Percentiles rank a stretch among this genome's conserved stretches.
Evolutionary conservation across 768 basidiomycete genomes (phyloP).

Genomic region (Lactifluus volemus): DNA sequence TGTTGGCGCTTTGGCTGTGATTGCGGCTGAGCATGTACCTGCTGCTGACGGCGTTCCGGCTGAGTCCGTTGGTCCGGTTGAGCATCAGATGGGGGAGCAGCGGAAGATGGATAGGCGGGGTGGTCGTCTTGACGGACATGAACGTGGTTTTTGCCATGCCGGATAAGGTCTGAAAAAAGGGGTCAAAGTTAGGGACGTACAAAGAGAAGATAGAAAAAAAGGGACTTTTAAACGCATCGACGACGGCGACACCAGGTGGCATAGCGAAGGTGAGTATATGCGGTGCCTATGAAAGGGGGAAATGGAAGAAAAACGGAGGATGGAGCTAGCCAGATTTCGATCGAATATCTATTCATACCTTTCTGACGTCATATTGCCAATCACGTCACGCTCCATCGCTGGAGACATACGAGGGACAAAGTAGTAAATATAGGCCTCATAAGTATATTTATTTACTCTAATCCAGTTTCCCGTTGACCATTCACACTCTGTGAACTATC

Average conservation of each 20-base stretch:
- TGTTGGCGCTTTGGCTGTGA: slow-evolving; percentile 27
- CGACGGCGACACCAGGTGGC: slow-evolving; percentile 17
- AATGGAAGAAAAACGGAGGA: neutral
- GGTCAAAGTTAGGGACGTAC: neutral
- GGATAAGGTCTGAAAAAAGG: slow-evolving; percentile 37
- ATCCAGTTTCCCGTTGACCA: neutral
- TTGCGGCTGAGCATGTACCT: slow-evolving; percentile 26
- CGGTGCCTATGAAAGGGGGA: neutral
- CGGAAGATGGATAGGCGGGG: slow-evolving; percentile 9
- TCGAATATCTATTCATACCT: neutral
- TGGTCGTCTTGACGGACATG: slow-evolving; percentile 11
- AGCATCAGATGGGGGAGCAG: slow-evolving; percentile 6
- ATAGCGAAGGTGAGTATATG: slow-evolving; percentile 1
- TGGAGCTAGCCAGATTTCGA: neutral
- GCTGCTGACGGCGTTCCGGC: slow-evolving; percentile 28
- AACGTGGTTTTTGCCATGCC: slow-evolving; percentile 42
- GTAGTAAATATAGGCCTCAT: neutral
- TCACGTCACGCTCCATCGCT: slow-evolving; percentile 5
- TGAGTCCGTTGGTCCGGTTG: slow-evolving; percentile 19
- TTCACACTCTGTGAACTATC: neutral
- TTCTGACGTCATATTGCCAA: slow-evolving; percentile 15
- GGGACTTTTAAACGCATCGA: slow-evolving; percentile 19
- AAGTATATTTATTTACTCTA: neutral
- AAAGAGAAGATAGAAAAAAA: neutral
- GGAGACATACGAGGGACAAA: neutral